Conservation (phyloP, 306 rosid genomes). For the Citrullus mucosospermus region DNA sequence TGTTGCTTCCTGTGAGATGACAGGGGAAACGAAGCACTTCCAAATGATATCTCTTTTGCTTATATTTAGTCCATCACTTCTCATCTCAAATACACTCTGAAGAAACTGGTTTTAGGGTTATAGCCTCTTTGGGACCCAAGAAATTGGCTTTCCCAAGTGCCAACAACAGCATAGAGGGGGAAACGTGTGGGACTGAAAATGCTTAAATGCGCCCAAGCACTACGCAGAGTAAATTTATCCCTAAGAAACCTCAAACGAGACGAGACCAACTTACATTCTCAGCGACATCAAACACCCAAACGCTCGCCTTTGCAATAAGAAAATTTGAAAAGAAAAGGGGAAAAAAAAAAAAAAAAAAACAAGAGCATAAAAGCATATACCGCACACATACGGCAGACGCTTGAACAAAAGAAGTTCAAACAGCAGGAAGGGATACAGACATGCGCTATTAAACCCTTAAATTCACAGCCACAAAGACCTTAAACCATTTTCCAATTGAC, state of each 20-base stretch:
- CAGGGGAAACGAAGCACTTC: neutral
- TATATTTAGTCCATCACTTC: neutral
- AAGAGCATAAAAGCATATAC: neutral
- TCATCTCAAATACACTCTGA: neutral
- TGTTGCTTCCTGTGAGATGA: neutral
- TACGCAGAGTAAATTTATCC: neutral
- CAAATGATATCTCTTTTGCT: neutral
- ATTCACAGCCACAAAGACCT: neutral
- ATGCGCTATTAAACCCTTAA: neutral
- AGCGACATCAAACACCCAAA: neutral
- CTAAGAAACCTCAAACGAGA: neutral
- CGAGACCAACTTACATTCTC: neutral
- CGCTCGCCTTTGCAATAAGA: neutral
- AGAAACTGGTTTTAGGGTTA: neutral
- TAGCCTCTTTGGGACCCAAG: neutral
- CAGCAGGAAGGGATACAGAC: neutral
- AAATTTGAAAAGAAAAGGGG: neutral
- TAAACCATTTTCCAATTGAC: neutral
- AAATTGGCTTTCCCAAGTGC: neutral
- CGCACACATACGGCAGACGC: neutral
- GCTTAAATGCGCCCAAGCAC: neutral
- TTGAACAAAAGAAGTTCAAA: neutral
- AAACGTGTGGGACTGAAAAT: neutral
- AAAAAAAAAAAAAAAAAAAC: neutral
- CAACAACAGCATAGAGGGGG: neutral